phyloP scores from a whole-genome alignment of 1,284 basidiomycete genomes.

The Stereum hirsutum region DNA sequence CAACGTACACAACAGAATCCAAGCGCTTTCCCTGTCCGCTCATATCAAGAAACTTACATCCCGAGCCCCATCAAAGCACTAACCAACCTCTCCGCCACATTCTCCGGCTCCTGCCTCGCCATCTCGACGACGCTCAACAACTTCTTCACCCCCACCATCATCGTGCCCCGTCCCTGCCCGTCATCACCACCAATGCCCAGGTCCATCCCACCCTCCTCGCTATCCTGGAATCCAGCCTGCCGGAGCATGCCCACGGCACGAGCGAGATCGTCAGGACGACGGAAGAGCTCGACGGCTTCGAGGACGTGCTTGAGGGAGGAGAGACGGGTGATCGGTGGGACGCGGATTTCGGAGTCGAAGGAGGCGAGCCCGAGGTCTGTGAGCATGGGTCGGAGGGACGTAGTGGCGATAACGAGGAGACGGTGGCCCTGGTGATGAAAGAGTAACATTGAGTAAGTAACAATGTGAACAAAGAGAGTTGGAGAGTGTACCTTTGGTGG shows the following conservation, averaged over 20 bases:
- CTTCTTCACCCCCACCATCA: conserved; percentile 93
- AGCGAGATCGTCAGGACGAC: conserved; percentile 43
- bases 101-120: conserved; percentile 89
- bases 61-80: conserved; percentile 59
- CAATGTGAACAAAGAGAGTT: not conserved
- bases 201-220: conserved; percentile 10
- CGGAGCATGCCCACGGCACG: conserved; percentile 61
- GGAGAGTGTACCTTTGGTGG: conserved; percentile 75
- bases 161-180: conserved; percentile 18
- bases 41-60: conserved; percentile 22
- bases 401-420: conserved; percentile 88
- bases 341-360: conserved; percentile 86
- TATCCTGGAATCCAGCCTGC: conserved; percentile 57
- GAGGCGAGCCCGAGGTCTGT: conserved; percentile 83
- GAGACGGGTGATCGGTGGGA: conserved; percentile 77
- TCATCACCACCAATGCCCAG: conserved; percentile 24
- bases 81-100: conserved; percentile 66
- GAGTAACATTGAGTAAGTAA: conserved; percentile 11
- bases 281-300: conserved; percentile 79
- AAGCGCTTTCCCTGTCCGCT: no score
- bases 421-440: conserved; percentile 65
- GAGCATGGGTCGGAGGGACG: conserved; percentile 82
- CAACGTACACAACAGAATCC: no score
- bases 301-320: conserved; percentile 72
- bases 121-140: conserved; percentile 90